Percentiles rank a stretch among this genome's conserved stretches.
phyloP scores from a whole-genome alignment of 2,329 filamentous ascomycete species.

The Colletotrichum ledebouriae region DNA sequence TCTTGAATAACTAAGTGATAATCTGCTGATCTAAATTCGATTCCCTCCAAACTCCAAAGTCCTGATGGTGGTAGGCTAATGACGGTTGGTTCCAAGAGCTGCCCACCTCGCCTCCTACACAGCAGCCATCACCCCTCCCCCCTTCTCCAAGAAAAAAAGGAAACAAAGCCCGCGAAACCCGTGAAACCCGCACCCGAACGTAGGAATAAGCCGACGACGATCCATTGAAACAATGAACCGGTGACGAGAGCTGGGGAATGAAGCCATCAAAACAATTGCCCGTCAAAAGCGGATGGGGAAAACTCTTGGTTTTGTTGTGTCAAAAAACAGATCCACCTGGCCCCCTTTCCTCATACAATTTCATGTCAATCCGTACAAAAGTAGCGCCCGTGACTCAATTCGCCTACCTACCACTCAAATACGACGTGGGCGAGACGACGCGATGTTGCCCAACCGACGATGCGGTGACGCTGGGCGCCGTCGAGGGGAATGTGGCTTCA shows the following conservation, averaged over 20 bases:
- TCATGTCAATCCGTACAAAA: constrained; percentile 36
- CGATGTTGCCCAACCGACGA: constrained; percentile 30
- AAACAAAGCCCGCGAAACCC: constrained; percentile 3
- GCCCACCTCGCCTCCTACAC: constrained; percentile 11
- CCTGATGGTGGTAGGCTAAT: constrained; percentile 26
- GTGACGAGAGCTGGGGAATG: constrained; percentile 1
- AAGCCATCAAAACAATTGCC: constrained; percentile 5
- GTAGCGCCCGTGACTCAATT: not conserved
- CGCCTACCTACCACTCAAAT: not conserved
- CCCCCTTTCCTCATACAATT: constrained; percentile 39
- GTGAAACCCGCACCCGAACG: not conserved
- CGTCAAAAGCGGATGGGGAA: constrained; percentile 3
- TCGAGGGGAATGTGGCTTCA: constrained; percentile 21
- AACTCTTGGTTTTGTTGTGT: not conserved
- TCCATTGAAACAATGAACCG: constrained; percentile 18
- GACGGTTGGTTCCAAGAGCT: constrained; percentile 8
- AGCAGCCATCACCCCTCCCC: not conserved
- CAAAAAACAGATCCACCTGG: not conserved
- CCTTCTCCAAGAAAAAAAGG: too few relatives aligned
- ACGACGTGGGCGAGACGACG: constrained; percentile 21
- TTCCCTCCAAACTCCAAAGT: constrained; percentile 31
- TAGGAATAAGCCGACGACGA: not conserved
- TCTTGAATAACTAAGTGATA: not conserved
- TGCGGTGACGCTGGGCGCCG: constrained; percentile 30
- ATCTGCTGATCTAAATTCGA: constrained; percentile 24